Conservation (phyloP, 192 early-diverging fungal species). For the Backusella westeae region DNA sequence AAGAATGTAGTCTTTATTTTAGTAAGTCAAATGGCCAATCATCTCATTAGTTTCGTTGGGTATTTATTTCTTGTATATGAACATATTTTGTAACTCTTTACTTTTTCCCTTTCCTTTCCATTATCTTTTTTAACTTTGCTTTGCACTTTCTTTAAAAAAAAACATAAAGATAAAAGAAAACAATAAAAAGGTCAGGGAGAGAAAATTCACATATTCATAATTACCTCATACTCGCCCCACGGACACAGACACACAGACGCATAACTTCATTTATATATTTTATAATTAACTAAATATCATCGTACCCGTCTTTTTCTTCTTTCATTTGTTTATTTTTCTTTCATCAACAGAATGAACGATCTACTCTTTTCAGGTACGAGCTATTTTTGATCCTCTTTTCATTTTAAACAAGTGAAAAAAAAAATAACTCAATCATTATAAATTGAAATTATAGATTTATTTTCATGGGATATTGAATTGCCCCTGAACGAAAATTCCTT, state of each 20-base stretch:
- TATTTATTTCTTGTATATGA: background rate
- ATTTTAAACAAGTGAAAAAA: background rate
- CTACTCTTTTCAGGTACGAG: background rate
- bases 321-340: background rate
- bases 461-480: slow-evolving; percentile 3
- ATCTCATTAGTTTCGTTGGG: background rate
- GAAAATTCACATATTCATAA: background rate
- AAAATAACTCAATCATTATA: background rate
- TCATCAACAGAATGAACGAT: background rate
- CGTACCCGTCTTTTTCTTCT: background rate
- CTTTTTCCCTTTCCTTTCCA: background rate
- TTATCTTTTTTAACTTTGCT: background rate
- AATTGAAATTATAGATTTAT: slow-evolving; percentile 8
- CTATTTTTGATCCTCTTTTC: background rate
- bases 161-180: background rate
- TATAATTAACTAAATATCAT: slow-evolving; percentile 3
- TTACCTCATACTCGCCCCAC: background rate
- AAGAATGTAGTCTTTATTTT: slow-evolving; percentile 1
- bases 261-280: slow-evolving; percentile 1
- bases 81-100: background rate
- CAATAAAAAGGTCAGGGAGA: background rate
- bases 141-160: background rate
- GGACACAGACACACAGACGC: background rate
- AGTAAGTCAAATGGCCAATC: slow-evolving; percentile 7
- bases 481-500: slow-evolving; percentile 4